phyloP scores from a whole-genome alignment of 306 rosid genomes.

The Fragaria nilgerrensis region DNA sequence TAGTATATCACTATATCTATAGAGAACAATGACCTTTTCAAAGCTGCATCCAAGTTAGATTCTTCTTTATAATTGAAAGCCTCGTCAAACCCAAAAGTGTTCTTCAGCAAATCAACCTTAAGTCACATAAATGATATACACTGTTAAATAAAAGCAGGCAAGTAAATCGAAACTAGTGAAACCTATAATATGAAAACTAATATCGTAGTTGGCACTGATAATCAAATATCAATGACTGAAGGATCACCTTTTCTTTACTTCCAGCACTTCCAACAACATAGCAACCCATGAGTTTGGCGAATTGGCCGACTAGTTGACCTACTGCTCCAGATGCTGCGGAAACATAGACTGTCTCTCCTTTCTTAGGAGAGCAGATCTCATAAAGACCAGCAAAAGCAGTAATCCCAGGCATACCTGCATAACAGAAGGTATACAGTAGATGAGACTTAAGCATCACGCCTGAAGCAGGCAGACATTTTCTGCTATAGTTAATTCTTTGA shows the following conservation, averaged over 20 bases:
- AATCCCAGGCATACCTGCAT: constrained; percentile 38
- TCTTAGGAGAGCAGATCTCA: constrained; percentile 34
- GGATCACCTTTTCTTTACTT: constrained; percentile 34
- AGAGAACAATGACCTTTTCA: constrained; percentile 15
- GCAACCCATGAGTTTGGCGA: constrained; percentile 39
- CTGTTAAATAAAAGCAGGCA: too few relatives aligned
- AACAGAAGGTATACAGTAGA: background rate
- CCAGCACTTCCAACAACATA: constrained; percentile 47
- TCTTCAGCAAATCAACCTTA: constrained; percentile 31
- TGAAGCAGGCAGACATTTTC: background rate
- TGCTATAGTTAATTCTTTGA: too few relatives aligned
- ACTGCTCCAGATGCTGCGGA: constrained; percentile 47
- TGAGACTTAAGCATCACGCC: background rate
- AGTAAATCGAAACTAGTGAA: too few relatives aligned
- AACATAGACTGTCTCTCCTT: constrained; percentile 37
- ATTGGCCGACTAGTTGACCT: constrained; percentile 45
- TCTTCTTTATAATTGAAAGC: constrained; percentile 44
- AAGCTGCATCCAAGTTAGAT: constrained; percentile 25
- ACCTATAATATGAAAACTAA: background rate
- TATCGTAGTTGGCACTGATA: background rate
- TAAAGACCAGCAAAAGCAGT: constrained; percentile 37
- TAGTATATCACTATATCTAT: background rate
- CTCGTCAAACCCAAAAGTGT: constrained; percentile 30
- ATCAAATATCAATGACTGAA: background rate
- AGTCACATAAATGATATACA: background rate